phyloP scores from a whole-genome alignment of 1,284 basidiomycete genomes.

The Leccinum pachyderme region DNA sequence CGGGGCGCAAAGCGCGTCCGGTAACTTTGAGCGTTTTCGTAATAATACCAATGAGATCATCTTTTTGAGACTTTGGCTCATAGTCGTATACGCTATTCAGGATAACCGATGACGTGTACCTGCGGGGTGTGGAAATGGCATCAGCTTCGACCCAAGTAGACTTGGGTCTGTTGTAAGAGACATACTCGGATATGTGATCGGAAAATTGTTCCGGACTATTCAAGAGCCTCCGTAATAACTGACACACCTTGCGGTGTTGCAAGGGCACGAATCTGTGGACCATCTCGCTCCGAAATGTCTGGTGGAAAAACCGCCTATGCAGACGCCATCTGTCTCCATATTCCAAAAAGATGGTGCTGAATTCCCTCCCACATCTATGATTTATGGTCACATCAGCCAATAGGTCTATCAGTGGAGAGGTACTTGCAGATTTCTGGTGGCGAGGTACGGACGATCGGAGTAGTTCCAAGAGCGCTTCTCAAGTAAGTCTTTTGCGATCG shows the following conservation, averaged over 20 bases:
- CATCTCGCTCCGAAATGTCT: conserved; percentile 31
- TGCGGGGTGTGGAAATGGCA: neutral
- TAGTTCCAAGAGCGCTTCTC: conserved; percentile 42
- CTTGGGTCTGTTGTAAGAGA: neutral
- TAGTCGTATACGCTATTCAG: conserved; percentile 29
- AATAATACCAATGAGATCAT: conserved; percentile 16
- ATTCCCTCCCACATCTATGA: conserved; percentile 41
- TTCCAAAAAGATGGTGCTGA: conserved; percentile 33
- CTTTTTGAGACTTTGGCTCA: conserved; percentile 12
- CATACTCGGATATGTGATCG: conserved; percentile 30
- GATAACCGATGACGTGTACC: conserved; percentile 28
- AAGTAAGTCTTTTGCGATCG: conserved; percentile 40
- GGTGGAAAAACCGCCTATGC: conserved; percentile 39
- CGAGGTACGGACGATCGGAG: conserved; percentile 24
- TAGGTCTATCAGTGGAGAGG: neutral
- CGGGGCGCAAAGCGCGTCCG: conserved; percentile 18
- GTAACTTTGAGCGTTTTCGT: conserved; percentile 7
- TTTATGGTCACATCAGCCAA: conserved; percentile 17
- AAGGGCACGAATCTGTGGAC: conserved; percentile 28
- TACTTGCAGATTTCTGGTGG: conserved; percentile 17
- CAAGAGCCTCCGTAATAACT: conserved; percentile 35
- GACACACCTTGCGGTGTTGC: conserved; percentile 32
- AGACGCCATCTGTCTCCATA: conserved; percentile 43
- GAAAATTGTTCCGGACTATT: conserved; percentile 27
- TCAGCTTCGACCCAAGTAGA: neutral